Evolutionary conservation across 2,329 filamentous ascomycete genomes (phyloP).

Genomic region (Cercospora brassicicola): DNA sequence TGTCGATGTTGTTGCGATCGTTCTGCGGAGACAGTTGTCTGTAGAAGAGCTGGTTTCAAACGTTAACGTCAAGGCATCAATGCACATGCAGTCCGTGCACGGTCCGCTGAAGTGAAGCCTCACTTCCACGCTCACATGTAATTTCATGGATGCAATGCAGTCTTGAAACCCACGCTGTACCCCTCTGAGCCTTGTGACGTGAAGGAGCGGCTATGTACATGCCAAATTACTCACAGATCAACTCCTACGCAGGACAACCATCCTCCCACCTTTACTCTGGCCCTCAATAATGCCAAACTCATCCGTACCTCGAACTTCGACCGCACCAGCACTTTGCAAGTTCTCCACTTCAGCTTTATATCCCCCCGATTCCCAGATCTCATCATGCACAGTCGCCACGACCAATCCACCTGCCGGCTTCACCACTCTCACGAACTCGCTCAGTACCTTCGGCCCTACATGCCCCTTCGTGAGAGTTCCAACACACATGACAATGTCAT

Average conservation of each 20-base stretch:
- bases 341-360: conserved; percentile 17
- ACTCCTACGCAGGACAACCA: conserved; percentile 22
- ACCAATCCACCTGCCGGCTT: conserved; percentile 15
- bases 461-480: conserved; percentile 26
- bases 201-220: background rate
- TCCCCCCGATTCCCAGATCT: conserved; percentile 23
- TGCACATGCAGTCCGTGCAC: background rate
- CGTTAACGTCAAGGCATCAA: background rate
- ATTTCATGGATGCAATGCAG: background rate
- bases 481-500: conserved; percentile 22
- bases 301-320: conserved; percentile 15
- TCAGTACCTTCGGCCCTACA: conserved; percentile 17
- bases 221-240: background rate
- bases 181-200: background rate
- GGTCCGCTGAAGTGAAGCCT: background rate
- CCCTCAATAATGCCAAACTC: conserved; percentile 22
- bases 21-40: background rate
- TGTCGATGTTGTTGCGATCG: background rate
- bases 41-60: no score
- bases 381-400: conserved; percentile 24
- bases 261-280: conserved; percentile 18
- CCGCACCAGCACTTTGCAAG: conserved; percentile 7
- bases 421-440: conserved; percentile 22
- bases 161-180: background rate
- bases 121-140: background rate